phyloP scores from a whole-genome alignment of 2,329 filamentous ascomycete species.

The Fusarium globosum region DNA sequence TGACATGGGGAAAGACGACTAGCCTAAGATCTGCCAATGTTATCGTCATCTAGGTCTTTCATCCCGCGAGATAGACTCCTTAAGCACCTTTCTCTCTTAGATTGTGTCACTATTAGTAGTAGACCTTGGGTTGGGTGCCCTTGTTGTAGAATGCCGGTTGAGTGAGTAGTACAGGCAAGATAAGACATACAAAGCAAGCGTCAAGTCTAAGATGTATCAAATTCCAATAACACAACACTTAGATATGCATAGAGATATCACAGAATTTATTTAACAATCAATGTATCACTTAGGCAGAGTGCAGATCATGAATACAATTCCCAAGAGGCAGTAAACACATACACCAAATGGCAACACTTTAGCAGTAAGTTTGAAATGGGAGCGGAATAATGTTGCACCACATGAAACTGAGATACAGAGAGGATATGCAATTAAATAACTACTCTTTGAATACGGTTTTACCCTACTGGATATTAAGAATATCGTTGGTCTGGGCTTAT shows the following conservation, averaged over 20 bases:
- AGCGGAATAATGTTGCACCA: fast-evolving
- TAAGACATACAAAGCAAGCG: background rate
- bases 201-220: too few relatives aligned
- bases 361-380: fast-evolving
- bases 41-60: fast-evolving
- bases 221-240: too few relatives aligned
- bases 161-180: background rate
- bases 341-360: background rate
- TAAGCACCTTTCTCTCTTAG: fast-evolving
- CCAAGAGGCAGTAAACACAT: too few relatives aligned
- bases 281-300: too few relatives aligned
- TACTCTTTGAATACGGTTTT: background rate
- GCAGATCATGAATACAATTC: too few relatives aligned
- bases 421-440: background rate
- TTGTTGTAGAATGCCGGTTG: fast-evolving
- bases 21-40: background rate
- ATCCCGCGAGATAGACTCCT: fast-evolving
- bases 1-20: fast-evolving
- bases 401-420: background rate
- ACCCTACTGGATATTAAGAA: fast-evolving
- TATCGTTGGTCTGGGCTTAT: fast-evolving
- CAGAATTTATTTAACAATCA: too few relatives aligned
- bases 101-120: too few relatives aligned
- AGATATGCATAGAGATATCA: too few relatives aligned
- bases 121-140: fast-evolving